Percentiles rank a stretch among this genome's conserved stretches.
phyloP scores from a whole-genome alignment of 2,329 filamentous ascomycete genomes.

The Botrytis cinerea region DNA sequence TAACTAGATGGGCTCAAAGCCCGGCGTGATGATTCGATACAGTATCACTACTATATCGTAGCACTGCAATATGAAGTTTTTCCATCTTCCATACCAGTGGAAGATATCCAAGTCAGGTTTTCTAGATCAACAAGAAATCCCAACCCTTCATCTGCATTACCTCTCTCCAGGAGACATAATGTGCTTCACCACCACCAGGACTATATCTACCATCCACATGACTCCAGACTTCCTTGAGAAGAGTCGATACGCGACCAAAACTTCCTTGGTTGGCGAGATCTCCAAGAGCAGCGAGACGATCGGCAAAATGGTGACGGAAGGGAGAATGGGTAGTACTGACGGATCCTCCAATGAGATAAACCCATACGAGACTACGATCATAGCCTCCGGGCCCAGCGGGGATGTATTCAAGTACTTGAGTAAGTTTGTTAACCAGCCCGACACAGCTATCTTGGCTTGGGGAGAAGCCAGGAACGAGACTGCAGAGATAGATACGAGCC shows the following conservation, averaged over 20 bases:
- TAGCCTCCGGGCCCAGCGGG: slow-evolving; percentile 80
- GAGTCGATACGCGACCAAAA: slow-evolving; percentile 77
- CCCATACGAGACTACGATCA: slow-evolving; percentile 91
- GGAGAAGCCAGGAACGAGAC: slow-evolving; percentile 84
- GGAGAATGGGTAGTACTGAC: slow-evolving; percentile 70
- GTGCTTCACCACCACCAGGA: slow-evolving; percentile 47
- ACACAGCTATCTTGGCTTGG: slow-evolving; percentile 72
- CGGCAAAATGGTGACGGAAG: slow-evolving; percentile 77
- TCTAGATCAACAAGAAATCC: slow-evolving; percentile 87
- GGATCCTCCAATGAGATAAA: slow-evolving; percentile 83
- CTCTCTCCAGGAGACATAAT: slow-evolving; percentile 90
- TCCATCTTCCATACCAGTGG: slow-evolving; percentile 30
- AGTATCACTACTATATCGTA: slow-evolving; percentile 6
- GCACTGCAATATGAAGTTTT: slow-evolving; percentile 26
- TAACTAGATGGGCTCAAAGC: slow-evolving; percentile 8
- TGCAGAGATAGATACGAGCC: slow-evolving; percentile 95
- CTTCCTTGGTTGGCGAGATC: slow-evolving; percentile 79
- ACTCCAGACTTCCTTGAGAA: slow-evolving; percentile 82
- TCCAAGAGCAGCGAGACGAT: slow-evolving; percentile 73
- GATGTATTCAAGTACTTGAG: slow-evolving; percentile 75
- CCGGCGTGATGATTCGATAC: slow-evolving; percentile 17
- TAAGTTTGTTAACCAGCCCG: slow-evolving; percentile 76
- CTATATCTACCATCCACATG: slow-evolving; percentile 61
- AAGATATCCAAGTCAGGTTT: slow-evolving; percentile 31
- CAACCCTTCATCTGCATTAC: slow-evolving; percentile 88